Conservation (phyloP, 106 monocot genomes). For the Cymbidium sinense region DNA sequence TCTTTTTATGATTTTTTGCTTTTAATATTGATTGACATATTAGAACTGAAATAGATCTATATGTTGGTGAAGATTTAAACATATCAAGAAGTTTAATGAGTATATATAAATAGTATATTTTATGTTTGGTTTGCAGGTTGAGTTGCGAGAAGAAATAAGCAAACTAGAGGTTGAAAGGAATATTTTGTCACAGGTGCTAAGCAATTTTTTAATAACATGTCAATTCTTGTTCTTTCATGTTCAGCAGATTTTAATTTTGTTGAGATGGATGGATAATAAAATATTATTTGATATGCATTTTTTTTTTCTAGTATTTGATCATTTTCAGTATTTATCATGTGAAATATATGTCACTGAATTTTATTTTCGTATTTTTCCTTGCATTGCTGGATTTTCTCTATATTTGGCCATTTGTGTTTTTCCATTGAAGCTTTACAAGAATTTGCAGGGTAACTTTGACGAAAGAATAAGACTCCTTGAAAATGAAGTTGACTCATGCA, state of each 20-base stretch:
- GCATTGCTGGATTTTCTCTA: neutral
- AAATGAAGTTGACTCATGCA: neutral
- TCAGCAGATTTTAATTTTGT: neutral
- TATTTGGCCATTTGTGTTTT: neutral
- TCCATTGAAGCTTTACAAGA: neutral
- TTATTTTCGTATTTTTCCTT: neutral
- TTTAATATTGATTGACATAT: neutral
- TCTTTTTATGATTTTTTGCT: neutral
- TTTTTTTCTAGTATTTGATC: neutral
- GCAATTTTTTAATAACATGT: neutral
- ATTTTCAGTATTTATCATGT: neutral
- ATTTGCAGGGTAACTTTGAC: neutral
- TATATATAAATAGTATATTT: neutral
- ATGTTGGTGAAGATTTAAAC: neutral
- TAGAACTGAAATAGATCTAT: neutral
- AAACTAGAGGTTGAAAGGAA: neutral
- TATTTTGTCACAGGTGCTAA: neutral
- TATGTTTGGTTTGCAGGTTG: neutral
- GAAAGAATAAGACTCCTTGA: conserved; percentile 1
- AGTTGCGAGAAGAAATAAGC: neutral
- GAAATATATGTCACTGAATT: neutral
- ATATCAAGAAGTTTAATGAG: neutral
- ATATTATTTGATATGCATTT: neutral
- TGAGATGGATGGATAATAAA: neutral
- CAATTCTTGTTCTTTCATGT: neutral